Evolutionary conservation across 2,329 filamentous ascomycete genomes (phyloP), one percentile per base, ranked within the genome.

Genomic region (Balansia obtecta): DNA sequence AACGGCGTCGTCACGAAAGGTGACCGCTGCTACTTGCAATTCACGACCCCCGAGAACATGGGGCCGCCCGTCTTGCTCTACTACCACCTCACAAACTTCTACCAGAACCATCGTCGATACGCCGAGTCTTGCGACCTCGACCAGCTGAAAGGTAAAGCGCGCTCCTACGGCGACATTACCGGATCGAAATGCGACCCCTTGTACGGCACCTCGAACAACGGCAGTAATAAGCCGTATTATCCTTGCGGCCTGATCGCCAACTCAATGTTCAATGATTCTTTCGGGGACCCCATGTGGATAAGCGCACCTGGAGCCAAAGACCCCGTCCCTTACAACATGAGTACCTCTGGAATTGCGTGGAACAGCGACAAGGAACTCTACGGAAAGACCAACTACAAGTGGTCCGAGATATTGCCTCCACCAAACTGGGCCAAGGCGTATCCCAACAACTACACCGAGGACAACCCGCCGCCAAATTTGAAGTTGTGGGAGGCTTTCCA

Each of bases 101-200:
- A 97, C 72, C 93, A 98, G 69, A 98, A 98, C 65, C 93, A 98
- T 65, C 85, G 93, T 57, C 84, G 91, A 67, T 98, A 98, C 59
- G 93, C 96, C 53, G 86, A 88, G 63, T 95, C 88, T 1, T 85
- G 95, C 61, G 85, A 90, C 62, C 77, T 83, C 51, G 75, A 86
- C 48, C 93, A 98, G 68, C 74, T 98, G 49, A 70, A 84, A 57
- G 93, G 90, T 44, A 72, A 81, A 6, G 75, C 74, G 11, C 76
- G 86, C 16, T 71, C 73, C 33, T 77, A 75, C 51, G 59, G 58
- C 37, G 76, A 78, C 2, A 86, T 97, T 57, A 68, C 75, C 33
- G 69, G 69, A 33, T 85, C 88, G 39, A 77, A 83, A 53, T 96
- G 90, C 67, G 80, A 84, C 37, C 90, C 91, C 0, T 75, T 96